Evolutionary conservation across 2,329 filamentous ascomycete species (phyloP), one percentile per base, ranked within the genome.

Genomic region (Tolypocladium ovalisporum): DNA sequence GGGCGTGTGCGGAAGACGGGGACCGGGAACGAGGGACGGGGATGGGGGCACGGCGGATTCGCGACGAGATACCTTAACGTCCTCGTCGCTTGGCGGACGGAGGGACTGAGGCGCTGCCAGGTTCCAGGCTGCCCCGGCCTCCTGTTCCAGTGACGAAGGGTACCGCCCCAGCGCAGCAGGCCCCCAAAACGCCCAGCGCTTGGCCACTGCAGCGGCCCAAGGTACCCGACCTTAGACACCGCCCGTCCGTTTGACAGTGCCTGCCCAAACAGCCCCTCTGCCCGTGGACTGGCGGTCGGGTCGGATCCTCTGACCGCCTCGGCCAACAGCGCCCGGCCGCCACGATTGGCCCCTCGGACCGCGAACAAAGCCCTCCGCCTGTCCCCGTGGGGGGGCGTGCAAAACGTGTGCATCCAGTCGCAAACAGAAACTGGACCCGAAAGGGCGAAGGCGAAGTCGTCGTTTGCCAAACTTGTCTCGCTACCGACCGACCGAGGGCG

Each of bases 261-360:
- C n/a, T 47, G 42, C 42, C 42, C 42, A 47, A 29, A 44, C 40
- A 27, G 40, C n/a, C 40, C 8, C 42, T 19, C 42, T 9, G 24
- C 24, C 13, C 42, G 24, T 15, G 42, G 42, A 47, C 42, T 29
- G 42, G 42, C 42, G 22, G 40, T 44, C 42, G 42, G 42, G 24
- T 47, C 24, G 42, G 24, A 19, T 55, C 42, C 52, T 57, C 52
- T 57, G 56, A 57, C 52, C 56, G 42, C 52, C 52, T 55, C 53
- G 27, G 8, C 35, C 17, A 40, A 40, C 37, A 3, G 17, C 17
- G 17, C 17, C 17, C 22, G 22, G 40, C 40, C 40, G 22, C 40
- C 22, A 24, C 15, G 22, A 51, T 56, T 51, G 40, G 54, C 44
- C 29, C 40, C 40, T 40, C 24, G 36, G 19, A 54, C 29, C 10